Evolutionary conservation across 129 eudicot genomes (phyloP).

Genomic region (Chrysanthemum makinoi): DNA sequence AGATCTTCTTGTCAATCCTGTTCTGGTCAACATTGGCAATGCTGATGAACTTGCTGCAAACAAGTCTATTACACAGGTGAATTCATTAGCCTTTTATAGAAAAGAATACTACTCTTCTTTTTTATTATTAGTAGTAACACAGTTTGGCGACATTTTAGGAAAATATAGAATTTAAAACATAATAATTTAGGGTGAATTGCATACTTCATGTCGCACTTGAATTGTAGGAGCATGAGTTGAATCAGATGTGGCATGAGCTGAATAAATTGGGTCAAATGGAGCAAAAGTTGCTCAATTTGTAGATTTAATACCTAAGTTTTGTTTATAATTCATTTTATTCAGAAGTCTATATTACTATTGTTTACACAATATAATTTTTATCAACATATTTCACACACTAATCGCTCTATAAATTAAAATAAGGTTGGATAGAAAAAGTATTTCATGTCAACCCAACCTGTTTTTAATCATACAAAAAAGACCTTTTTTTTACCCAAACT

Average conservation of each 20-base stretch:
- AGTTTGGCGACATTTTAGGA: not conserved
- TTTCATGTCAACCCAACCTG: not conserved
- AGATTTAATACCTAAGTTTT: too few relatives aligned
- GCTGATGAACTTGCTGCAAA: conserved; percentile 97
- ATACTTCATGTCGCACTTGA: not conserved
- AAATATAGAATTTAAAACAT: not conserved
- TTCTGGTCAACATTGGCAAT: conserved; percentile 92
- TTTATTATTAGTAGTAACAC: not conserved
- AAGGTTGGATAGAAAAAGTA: not conserved
- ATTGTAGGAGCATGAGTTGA: not conserved
- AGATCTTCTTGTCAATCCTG: conserved; percentile 82
- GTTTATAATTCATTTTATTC: not conserved
- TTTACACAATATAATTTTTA: not conserved
- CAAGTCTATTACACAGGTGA: conserved; percentile 93
- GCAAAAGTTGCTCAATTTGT: too few relatives aligned
- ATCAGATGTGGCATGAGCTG: not conserved
- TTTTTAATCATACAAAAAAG: not conserved
- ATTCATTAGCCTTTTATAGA: not conserved
- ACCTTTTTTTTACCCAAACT: too few relatives aligned
- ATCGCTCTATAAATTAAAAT: not conserved
- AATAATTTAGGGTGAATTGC: too few relatives aligned
- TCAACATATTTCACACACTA: not conserved
- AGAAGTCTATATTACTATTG: not conserved
- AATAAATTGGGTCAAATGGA: not conserved
- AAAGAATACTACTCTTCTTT: not conserved